Evolutionary conservation across 257 asterid genomes (phyloP), one percentile per base, ranked within the genome.

Genomic region (Scutellaria galericulata): DNA sequence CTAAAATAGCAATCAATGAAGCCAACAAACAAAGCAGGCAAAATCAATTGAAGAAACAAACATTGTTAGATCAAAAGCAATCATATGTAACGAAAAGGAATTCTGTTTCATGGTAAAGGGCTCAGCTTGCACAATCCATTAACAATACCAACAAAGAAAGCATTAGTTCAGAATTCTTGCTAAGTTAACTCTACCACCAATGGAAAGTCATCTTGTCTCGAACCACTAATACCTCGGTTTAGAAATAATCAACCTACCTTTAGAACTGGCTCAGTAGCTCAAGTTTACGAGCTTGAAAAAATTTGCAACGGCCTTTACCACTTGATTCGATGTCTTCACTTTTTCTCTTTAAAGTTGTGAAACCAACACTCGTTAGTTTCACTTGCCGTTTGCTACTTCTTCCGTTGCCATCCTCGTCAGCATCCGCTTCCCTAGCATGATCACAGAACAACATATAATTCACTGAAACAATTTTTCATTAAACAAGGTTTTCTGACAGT

Each of bases 221-320:
- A 41, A 45, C 14, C 20, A 2, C 45, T 55, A 39, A 39, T 51
- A 3, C 60, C 8, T 1, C 14, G 9, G 45, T 47, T 9, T 3
- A 37, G 42, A 56, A 47, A 39, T 44, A 53, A 55, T 20, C 31
- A 75, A 20, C 31, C 71, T 40, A 64, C 74, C 78, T 75, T 76
- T 82, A 91, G 78, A 94, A 91, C 70, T 88, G 79, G 24, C 87
- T 68, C 64, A 94, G 86, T 56, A 83, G 83, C 84, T 94, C 91
- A 12, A 94, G 97, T 80, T 94, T 91, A 71, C 98, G 97, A 82
- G 97, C 82, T 77, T 86, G 97, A 76, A 93, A 89, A 80, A 93
- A 93, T 68, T 93, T 91, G 95, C 93, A 88, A 35, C 95, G 96
- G 4, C 96, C 96, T 79, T 85, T 86, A 2, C 88, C 96, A 71